A percentile compares a stretch with the other conserved stretches of the same genome.
Evolutionary conservation across 257 asterid species (phyloP).

Genomic region (Ballota nigra): DNA sequence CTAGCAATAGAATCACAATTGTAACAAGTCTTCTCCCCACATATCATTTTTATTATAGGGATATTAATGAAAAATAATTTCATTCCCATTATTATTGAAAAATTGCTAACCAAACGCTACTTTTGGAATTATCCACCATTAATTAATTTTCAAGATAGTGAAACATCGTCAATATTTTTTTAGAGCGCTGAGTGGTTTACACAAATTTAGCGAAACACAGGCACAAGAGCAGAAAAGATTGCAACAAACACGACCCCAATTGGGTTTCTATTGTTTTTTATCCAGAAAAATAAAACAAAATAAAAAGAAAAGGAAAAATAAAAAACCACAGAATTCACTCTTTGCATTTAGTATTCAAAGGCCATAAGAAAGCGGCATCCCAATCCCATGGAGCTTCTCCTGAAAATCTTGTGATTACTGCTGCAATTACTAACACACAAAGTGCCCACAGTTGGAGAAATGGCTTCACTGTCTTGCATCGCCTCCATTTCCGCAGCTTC

Average conservation of each 20-base stretch:
- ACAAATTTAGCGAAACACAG: neutral
- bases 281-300: conserved; percentile 21
- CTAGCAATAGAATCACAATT: no score
- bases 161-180: no score
- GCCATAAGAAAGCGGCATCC: neutral
- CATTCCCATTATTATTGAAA: no score
- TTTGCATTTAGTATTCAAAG: neutral
- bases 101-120: no score
- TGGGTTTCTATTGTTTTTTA: neutral
- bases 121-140: no score
- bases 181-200: neutral
- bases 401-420: conserved; percentile 21
- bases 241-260: neutral
- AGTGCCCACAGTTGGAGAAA: conserved; percentile 6
- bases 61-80: no score
- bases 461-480: conserved; percentile 43
- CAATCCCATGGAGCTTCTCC: conserved; percentile 11
- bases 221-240: neutral
- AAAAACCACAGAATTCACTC: neutral
- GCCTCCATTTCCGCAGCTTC: conserved; percentile 37
- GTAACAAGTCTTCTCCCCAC: no score
- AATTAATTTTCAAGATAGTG: no score
- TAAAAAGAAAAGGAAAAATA: neutral
- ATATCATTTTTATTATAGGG: no score
- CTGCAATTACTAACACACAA: neutral